A percentile compares a stretch with the other conserved stretches of the same genome.
Conservation (phyloP, 805 yeast genomes). For the Saccharomyces mikatae region DNA sequence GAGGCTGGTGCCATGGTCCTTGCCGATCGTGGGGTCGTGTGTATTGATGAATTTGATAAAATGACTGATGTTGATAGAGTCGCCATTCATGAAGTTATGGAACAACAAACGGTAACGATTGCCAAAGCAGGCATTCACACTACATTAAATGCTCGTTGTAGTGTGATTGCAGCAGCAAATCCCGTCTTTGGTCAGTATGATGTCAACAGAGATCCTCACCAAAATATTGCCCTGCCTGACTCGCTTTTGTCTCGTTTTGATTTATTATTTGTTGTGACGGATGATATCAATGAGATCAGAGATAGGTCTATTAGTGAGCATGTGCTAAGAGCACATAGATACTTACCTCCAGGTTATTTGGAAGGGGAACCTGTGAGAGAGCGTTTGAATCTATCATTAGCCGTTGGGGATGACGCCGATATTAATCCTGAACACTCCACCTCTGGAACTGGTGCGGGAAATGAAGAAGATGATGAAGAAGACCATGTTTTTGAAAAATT, state of each 20-base stretch:
- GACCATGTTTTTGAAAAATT: slow-evolving; percentile 72
- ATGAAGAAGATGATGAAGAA: slow-evolving; percentile 41
- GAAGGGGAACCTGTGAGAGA: slow-evolving; percentile 95
- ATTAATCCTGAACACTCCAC: slow-evolving; percentile 33
- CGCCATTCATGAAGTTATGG: slow-evolving; percentile 99
- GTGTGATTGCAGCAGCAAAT: slow-evolving; percentile 95
- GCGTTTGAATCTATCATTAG: slow-evolving; percentile 55
- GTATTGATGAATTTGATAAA: slow-evolving; percentile 98
- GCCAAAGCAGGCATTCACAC: slow-evolving; percentile 98
- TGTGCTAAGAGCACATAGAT: slow-evolving; percentile 89
- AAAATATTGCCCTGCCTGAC: slow-evolving; percentile 94
- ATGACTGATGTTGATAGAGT: slow-evolving; percentile 96
- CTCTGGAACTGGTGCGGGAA: slow-evolving; percentile 3
- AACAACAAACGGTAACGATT: slow-evolving; percentile 96
- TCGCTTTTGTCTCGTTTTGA: slow-evolving; percentile 95
- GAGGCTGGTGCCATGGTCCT: slow-evolving; percentile 99
- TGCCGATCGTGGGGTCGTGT: slow-evolving; percentile 94
- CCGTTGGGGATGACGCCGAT: slow-evolving; percentile 64
- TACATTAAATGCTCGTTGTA: slow-evolving; percentile 90
- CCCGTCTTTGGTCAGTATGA: slow-evolving; percentile 97
- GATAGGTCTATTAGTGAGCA: slow-evolving; percentile 90
- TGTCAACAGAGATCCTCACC: slow-evolving; percentile 90
- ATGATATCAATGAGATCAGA: slow-evolving; percentile 76
- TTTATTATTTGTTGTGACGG: slow-evolving; percentile 89
- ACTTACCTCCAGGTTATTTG: slow-evolving; percentile 72